Conservation (phyloP, 1,284 basidiomycete genomes). For the Takashimella koratensis region DNA sequence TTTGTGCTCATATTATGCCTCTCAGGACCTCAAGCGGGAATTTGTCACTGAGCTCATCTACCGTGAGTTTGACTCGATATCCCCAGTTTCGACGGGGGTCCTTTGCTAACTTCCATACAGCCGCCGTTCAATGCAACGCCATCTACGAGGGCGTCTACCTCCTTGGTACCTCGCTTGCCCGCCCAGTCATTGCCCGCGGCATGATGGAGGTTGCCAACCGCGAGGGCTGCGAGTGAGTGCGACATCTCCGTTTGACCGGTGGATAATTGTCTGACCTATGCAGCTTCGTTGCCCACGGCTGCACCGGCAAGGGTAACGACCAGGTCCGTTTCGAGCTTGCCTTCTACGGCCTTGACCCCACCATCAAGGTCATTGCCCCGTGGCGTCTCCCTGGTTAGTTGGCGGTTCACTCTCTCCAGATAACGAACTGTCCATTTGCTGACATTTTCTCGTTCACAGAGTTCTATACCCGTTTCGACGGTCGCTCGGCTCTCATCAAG, state of each 20-base stretch:
- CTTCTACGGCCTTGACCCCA: conserved; percentile 96
- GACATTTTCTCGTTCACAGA: conserved; percentile 52
- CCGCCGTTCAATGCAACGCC: conserved; percentile 95
- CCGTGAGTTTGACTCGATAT: conserved; percentile 48
- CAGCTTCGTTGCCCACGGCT: conserved; percentile 94
- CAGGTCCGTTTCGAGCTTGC: conserved; percentile 99
- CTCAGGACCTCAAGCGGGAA: conserved; percentile 86
- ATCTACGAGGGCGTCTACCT: conserved; percentile 99
- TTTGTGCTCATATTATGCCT: background rate
- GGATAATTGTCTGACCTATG: conserved; percentile 1
- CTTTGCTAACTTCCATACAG: conserved; percentile 11
- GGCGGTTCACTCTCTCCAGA: background rate
- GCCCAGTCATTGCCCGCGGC: conserved; percentile 96
- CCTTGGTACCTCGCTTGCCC: conserved; percentile 93
- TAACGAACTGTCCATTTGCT: background rate
- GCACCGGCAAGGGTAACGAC: conserved; percentile 99
- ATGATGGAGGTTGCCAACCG: conserved; percentile 93
- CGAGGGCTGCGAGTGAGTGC: conserved; percentile 84
- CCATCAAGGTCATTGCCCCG: conserved; percentile 98
- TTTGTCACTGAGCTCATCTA: conserved; percentile 97
- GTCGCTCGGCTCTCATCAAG: conserved; percentile 84
- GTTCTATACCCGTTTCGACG: conserved; percentile 97
- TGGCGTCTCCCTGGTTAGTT: conserved; percentile 85
- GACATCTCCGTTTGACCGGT: background rate
- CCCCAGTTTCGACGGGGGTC: too few species aligned